Evolutionary conservation across 129 eudicot species (phyloP), one percentile per base, ranked within the genome.

Genomic region (Centrapalus pauciflorus): DNA sequence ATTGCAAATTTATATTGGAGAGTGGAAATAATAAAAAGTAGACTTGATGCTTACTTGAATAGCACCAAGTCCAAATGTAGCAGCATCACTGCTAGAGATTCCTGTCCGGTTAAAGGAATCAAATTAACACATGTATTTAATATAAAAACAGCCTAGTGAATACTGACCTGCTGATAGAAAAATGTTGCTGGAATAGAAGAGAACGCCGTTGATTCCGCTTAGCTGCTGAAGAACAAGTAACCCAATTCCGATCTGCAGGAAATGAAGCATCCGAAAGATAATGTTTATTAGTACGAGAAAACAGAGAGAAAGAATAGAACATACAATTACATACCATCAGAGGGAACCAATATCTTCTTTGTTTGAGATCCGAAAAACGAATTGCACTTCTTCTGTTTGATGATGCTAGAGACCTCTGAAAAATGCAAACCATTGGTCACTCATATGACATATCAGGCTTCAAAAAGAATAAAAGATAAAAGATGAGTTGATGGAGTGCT

Each of bases 281-380:
- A 58, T 6, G 38, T 24, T 56, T 7, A 37, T 56, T 3, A 20
- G 43, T 1, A 20, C 5, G 3, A 51, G 25, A 43, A 67, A 26
- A 46, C 10, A 4, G 3, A 49, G 49, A 29, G 20, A 43, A 41
- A 57, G 4, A 23, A 7, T 5, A 78, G 27, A 3, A 13, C 0
- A 25, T 33, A 28, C 26, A 52, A 56, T 46, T 54, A 69, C 12
- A 20, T 80, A 88, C 98, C 98, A 88, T 92, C 21, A 92, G 70
- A 61, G 98, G 98, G 43, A 92, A 78, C 96, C 96, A 92, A 65
- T 88, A 92, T 92, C 94, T 92, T 82, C 90, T 85, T 5, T 76
- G 90, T 71, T 83, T 85, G 61, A 92, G 90, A 46, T 92, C 96
- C 51, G 80, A 76, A 83, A 88, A 85, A 21, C 91, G 84, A 63